Percentiles rank a stretch among this genome's conserved stretches.
Conservation (phyloP, 192 early-diverging fungal genomes). For the Glomus cerebriforme region DNA sequence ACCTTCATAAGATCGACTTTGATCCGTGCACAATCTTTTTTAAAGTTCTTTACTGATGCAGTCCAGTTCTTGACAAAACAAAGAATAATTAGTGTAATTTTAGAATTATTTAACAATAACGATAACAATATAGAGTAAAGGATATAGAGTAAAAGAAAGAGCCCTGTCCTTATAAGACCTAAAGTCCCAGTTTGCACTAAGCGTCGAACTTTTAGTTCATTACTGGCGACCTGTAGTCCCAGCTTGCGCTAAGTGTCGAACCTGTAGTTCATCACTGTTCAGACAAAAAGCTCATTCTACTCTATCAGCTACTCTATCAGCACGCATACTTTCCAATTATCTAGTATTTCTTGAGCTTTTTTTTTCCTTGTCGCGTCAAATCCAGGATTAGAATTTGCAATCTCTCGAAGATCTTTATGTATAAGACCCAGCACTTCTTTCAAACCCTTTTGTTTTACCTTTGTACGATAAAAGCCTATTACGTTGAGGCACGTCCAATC, state of each 20-base stretch:
- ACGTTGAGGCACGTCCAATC: neutral
- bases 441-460: neutral
- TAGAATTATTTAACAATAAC: neutral
- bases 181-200: conserved; percentile 26
- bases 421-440: neutral
- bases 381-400: neutral
- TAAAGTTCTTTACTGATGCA: neutral
- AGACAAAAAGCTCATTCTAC: neutral
- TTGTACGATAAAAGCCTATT: neutral
- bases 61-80: conserved; percentile 3
- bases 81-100: neutral
- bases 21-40: neutral
- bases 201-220: conserved; percentile 12
- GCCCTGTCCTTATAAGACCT: conserved; percentile 14
- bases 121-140: no score
- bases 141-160: no score
- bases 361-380: neutral
- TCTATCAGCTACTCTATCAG: neutral
- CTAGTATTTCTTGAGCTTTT: neutral
- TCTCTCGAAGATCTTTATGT: neutral
- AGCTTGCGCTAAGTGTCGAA: neutral
- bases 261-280: neutral
- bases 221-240: neutral
- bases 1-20: conserved; percentile 5
- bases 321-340: conserved; percentile 4